Evolutionary conservation across 257 asterid species (phyloP).

Genomic region (Ophiorrhiza pumila): DNA sequence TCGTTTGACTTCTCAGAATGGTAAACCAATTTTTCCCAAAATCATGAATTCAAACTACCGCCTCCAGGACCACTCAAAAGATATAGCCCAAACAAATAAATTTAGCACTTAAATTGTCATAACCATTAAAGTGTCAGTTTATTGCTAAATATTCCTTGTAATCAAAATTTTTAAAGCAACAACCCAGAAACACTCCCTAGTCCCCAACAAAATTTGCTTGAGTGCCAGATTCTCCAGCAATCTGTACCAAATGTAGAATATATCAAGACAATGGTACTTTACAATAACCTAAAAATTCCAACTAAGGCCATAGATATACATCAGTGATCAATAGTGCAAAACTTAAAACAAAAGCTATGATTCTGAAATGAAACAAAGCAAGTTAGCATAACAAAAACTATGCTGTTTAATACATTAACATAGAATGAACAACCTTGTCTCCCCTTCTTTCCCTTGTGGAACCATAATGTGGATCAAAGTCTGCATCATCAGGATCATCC

Average conservation of each 20-base stretch:
- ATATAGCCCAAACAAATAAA: background rate
- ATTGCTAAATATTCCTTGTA: background rate
- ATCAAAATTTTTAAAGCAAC: background rate
- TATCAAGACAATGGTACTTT: background rate
- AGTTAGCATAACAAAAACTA: background rate
- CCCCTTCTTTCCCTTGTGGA: conserved; percentile 48
- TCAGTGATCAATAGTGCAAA: background rate
- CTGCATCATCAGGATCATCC: conserved; percentile 93
- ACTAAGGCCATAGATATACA: background rate
- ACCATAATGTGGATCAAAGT: conserved; percentile 81
- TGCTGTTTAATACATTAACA: background rate
- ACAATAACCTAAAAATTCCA: background rate
- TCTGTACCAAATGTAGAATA: background rate
- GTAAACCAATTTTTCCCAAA: background rate
- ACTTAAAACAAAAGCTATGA: background rate
- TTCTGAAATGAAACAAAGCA: background rate
- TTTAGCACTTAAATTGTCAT: background rate
- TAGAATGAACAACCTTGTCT: conserved; percentile 53
- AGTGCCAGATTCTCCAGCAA: background rate
- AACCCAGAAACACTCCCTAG: background rate
- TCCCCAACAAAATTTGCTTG: background rate
- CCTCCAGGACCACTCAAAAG: background rate
- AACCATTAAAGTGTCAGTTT: background rate
- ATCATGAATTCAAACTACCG: background rate
- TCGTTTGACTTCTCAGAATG: background rate